phyloP scores from a whole-genome alignment of 495 filamentous ascomycete genomes.

The Pseudevernia furfuracea region DNA sequence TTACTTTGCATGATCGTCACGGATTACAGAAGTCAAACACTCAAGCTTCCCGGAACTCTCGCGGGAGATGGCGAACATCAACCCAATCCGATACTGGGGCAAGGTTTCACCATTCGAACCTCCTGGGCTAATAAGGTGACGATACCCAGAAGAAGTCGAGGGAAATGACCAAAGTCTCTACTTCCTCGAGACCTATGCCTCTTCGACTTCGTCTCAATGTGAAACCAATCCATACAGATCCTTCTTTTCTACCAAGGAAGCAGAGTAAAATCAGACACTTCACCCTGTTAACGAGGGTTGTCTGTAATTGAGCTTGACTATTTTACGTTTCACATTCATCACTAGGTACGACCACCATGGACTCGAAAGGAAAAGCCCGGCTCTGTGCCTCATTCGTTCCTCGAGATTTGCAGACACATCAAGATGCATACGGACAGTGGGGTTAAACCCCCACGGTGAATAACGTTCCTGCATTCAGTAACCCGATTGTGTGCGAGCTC shows the following conservation, averaged over 20 bases:
- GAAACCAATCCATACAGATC: neutral
- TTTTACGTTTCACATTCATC: neutral
- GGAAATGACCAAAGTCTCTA: neutral
- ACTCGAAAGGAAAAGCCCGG: neutral
- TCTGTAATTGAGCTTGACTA: neutral
- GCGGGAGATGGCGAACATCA: constrained; percentile 16
- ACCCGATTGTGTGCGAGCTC: constrained; percentile 5
- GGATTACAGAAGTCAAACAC: neutral
- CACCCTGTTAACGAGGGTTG: neutral
- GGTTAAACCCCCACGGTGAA: constrained; percentile 2
- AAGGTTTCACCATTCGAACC: neutral
- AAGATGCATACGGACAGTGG: constrained; percentile 7
- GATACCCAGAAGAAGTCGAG: neutral
- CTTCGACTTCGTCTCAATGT: neutral
- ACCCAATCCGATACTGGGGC: constrained; percentile 8
- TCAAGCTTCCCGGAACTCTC: constrained; percentile 15
- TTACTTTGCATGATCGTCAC: neutral
- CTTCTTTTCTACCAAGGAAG: neutral
- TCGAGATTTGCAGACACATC: constrained; percentile 8
- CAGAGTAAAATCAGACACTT: neutral
- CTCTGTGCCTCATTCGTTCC: neutral
- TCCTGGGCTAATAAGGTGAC: neutral
- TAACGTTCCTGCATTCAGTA: constrained; percentile 4
- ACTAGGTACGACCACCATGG: neutral
- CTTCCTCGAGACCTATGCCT: neutral